Evolutionary conservation across 1,139 yeast species (phyloP), one percentile per base, ranked within the genome.

Genomic region (Torulaspora pretoriensis): DNA sequence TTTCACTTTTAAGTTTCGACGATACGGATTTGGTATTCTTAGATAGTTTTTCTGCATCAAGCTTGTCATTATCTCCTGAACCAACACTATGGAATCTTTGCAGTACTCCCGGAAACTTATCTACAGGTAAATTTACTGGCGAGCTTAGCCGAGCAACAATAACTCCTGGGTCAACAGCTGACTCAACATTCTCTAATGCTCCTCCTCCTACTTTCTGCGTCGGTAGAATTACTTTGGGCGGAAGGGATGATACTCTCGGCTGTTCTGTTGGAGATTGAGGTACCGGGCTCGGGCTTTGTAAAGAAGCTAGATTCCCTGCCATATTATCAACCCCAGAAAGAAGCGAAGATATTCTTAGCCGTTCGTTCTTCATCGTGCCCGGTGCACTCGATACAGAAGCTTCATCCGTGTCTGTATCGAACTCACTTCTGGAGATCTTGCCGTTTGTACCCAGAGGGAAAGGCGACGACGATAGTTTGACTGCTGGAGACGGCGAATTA

Each of bases 301-400:
- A 39, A 13, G 16, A 8, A 10, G 26, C 6, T 16, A 13, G 8
- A 2, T 27, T 23, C 16, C 27, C 32, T 9, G 25, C 36, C 7
- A 12, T 25, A 13, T 48, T 43, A 8, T 46, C 47, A 33, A 38
- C 45, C n/a, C 46, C 43, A 6, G 54, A 49, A 25, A 49, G 47
- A 19, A 50, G 50, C n/a, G 54, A 53, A 7, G 60, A 49, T 24
- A 55, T 52, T 36, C 49, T 54, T 9, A 56, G 48, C 34, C 49
- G 54, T 25, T 48, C 48, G 31, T 42, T 48, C 31, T 50, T 47
- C 7, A 38, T 9, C 9, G 27, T 34, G 28, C 36, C 38, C 9
- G 14, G 29, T 13, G 39, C 17, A 8, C 36, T 32, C 26, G 38
- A 40, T 13, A 35, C 23, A 34, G 34, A 12, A 30, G 24, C 9